These are phyloP conservation scores for Solanum etuberosum DNA, from an alignment of 257 asterid species.

Conservation along the genomic window DNA sequence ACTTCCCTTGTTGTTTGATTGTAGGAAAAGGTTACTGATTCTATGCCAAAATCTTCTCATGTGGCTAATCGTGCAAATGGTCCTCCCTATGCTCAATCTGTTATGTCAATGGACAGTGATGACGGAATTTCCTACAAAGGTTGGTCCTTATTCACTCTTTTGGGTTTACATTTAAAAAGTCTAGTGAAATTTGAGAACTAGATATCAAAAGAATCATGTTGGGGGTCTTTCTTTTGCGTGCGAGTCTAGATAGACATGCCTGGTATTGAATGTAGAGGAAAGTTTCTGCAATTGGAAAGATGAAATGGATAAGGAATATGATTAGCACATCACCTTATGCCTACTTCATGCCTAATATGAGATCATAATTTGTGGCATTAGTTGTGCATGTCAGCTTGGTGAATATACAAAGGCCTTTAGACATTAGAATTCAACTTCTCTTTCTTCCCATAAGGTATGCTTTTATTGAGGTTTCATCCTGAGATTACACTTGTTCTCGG, in stretches of 20 bases:
- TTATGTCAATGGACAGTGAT: slow-evolving; percentile 64
- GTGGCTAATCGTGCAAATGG: slow-evolving; percentile 53
- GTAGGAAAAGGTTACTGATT: slow-evolving; percentile 71
- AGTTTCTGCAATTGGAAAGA: background rate
- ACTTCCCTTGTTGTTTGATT: slow-evolving; percentile 5
- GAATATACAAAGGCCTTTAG: background rate
- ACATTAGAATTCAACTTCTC: background rate
- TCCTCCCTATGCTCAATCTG: slow-evolving; percentile 68
- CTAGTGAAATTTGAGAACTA: background rate
- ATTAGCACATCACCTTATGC: background rate
- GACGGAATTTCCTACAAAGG: slow-evolving; percentile 85
- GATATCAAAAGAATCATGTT: background rate
- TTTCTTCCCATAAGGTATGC: background rate
- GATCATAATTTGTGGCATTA: background rate
- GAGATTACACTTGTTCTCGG: background rate
- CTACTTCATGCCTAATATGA: background rate
- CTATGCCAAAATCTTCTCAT: slow-evolving; percentile 58
- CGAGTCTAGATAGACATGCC: background rate
- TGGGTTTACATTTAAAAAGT: background rate
- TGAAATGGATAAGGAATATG: background rate
- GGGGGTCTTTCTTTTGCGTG: background rate
- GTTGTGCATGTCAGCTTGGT: background rate
- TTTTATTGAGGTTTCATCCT: background rate
- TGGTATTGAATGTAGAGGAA: background rate
- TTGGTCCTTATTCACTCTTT: slow-evolving; percentile 11